phyloP scores from a whole-genome alignment of 805 yeast species.

The Kazachstania kunashirensis region DNA sequence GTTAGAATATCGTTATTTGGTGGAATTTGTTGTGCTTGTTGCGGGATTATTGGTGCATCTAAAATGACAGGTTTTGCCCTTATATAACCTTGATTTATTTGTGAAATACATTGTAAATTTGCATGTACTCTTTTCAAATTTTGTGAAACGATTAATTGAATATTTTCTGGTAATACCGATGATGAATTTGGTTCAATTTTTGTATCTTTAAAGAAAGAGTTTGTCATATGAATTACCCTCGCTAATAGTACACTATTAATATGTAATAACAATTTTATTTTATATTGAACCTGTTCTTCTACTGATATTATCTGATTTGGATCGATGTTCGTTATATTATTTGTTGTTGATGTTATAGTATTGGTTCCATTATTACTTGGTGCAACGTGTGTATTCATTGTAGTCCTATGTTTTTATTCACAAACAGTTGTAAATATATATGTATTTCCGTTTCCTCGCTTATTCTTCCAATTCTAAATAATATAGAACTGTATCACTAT shows the following conservation, averaged over 20 bases:
- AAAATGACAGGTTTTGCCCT: constrained; percentile 23
- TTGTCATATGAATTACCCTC: constrained; percentile 21
- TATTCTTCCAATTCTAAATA: too few relatives aligned
- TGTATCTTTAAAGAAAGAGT: constrained; percentile 4
- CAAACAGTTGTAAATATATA: too few relatives aligned
- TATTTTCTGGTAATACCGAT: constrained; percentile 16
- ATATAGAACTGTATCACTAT: too few relatives aligned
- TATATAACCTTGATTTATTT: constrained; percentile 25
- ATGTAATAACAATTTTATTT: constrained; percentile 28
- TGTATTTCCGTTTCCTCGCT: too few relatives aligned
- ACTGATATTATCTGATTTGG: constrained; percentile 10
- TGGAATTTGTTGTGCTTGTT: constrained; percentile 9
- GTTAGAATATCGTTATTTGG: constrained; percentile 25
- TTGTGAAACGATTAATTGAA: constrained; percentile 22
- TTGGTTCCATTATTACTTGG: not conserved
- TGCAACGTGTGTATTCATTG: not conserved
- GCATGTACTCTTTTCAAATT: constrained; percentile 29
- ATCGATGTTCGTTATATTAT: constrained; percentile 1
- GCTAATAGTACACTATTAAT: constrained; percentile 26
- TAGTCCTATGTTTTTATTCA: too few relatives aligned
- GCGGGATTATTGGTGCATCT: constrained; percentile 11
- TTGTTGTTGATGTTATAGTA: not conserved
- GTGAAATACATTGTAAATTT: constrained; percentile 29
- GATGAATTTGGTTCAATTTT: constrained; percentile 5
- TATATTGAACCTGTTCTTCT: constrained; percentile 26